Percentiles rank a stretch among this genome's conserved stretches.
These are phyloP conservation scores for Sarcodon sp. DNA, from an alignment of 768 basidiomycete genomes.

Conservation along the genomic window DNA sequence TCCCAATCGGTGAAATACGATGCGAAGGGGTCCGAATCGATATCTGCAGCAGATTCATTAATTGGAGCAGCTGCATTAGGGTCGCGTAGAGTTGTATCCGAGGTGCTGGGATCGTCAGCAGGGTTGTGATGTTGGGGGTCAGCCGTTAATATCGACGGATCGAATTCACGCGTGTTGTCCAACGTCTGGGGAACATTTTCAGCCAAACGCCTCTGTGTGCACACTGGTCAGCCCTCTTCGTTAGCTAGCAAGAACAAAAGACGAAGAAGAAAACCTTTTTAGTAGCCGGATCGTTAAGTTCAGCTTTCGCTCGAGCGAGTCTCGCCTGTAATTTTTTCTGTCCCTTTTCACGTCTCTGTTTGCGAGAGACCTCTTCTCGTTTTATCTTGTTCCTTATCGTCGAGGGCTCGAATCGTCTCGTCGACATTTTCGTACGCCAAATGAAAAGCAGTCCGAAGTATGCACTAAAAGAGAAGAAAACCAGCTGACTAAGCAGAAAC, in stretches of 20 bases:
- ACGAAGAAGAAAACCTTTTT: slow-evolving; percentile 47
- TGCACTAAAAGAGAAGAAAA: not conserved
- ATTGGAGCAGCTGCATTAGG: slow-evolving; percentile 10
- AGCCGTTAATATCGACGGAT: slow-evolving; percentile 51
- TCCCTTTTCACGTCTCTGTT: slow-evolving; percentile 64
- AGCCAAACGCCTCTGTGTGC: slow-evolving; percentile 57
- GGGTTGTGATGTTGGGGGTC: slow-evolving; percentile 17
- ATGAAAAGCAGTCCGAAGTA: no score
- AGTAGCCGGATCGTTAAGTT: slow-evolving; percentile 59
- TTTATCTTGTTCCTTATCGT: slow-evolving; percentile 82
- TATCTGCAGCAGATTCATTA: slow-evolving; percentile 54
- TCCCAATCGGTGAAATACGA: slow-evolving; percentile 39
- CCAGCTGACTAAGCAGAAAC: not conserved
- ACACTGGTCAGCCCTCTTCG: not conserved
- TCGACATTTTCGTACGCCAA: slow-evolving; percentile 28
- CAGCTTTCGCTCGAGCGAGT: slow-evolving; percentile 65
- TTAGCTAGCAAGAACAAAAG: not conserved
- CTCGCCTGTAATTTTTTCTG: slow-evolving; percentile 74
- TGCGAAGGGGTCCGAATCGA: slow-evolving; percentile 66
- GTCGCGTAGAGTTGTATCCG: slow-evolving; percentile 10
- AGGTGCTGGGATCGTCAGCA: not conserved
- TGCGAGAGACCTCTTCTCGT: slow-evolving; percentile 63
- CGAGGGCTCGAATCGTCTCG: slow-evolving; percentile 46
- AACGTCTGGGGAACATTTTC: slow-evolving; percentile 86
- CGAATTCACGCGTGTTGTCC: slow-evolving; percentile 86